These are phyloP conservation scores for Crotalaria pallida DNA, from an alignment of 306 rosid genomes.

Conservation along the genomic window DNA sequence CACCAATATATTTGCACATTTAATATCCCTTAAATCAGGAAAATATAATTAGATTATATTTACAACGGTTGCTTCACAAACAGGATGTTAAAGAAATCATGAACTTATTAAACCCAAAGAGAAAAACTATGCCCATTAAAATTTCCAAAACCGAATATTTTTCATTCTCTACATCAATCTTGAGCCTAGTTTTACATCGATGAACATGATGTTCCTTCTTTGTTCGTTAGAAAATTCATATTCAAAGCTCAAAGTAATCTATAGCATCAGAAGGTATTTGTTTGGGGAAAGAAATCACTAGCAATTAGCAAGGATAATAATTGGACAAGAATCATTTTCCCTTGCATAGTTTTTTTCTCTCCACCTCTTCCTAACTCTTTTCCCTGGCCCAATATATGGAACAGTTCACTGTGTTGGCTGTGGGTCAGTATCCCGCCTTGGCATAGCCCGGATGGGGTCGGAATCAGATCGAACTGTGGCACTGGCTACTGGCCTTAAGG, in stretches of 20 bases:
- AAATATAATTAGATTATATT: slow-evolving; percentile 17
- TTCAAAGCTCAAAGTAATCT: neutral
- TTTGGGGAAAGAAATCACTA: neutral
- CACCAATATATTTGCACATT: slow-evolving; percentile 95
- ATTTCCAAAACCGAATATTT: slow-evolving; percentile 2
- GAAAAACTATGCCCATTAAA: neutral
- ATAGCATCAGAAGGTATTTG: neutral
- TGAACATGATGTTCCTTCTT: neutral
- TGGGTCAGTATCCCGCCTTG: too few relatives aligned
- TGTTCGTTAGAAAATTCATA: neutral
- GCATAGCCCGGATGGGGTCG: too few relatives aligned
- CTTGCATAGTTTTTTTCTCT: neutral
- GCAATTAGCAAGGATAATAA: neutral
- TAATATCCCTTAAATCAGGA: slow-evolving; percentile 68
- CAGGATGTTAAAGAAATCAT: slow-evolving; percentile 1
- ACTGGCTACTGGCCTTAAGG: too few relatives aligned
- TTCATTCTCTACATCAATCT: neutral
- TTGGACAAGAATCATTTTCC: slow-evolving; percentile 6
- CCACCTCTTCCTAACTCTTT: neutral
- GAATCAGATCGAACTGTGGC: too few relatives aligned
- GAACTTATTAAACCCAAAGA: slow-evolving; percentile 5
- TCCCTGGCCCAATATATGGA: neutral
- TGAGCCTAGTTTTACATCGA: neutral
- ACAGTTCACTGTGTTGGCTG: too few relatives aligned
- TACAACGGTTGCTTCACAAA: slow-evolving; percentile 4